Evolutionary conservation across 2,329 filamentous ascomycete species (phyloP).

Genomic region (Pleoardoris graminearum): DNA sequence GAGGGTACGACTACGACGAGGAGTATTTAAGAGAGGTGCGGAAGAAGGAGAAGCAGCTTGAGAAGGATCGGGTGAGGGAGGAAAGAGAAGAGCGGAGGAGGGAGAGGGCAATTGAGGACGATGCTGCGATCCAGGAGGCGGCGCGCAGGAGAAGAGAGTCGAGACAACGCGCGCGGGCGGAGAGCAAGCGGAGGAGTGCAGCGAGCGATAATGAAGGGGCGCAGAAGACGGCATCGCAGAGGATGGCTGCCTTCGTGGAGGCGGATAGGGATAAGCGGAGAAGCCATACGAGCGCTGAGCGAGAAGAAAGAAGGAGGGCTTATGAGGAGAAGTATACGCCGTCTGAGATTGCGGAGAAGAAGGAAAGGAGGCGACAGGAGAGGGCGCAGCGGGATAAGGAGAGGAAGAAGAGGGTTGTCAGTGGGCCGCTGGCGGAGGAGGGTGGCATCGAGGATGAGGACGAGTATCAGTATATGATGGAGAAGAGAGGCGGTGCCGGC

Average conservation of each 20-base stretch:
- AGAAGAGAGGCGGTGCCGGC: slow-evolving; percentile 48
- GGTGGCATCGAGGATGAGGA: slow-evolving; percentile 49
- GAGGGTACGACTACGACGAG: slow-evolving; percentile 47
- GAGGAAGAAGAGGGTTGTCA: slow-evolving; percentile 49
- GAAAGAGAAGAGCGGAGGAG: slow-evolving; percentile 38
- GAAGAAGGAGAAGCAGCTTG: slow-evolving; percentile 40
- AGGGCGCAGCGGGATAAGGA: slow-evolving; percentile 47
- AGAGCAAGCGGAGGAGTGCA: slow-evolving; percentile 18
- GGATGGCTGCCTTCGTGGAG: slow-evolving; percentile 23
- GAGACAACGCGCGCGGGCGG: slow-evolving; percentile 21
- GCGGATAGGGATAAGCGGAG: slow-evolving; percentile 29
- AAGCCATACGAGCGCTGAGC: slow-evolving; percentile 35
- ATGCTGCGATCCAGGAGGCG: slow-evolving; percentile 29
- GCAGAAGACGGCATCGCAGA: slow-evolving; percentile 23
- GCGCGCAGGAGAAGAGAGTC: slow-evolving; percentile 20
- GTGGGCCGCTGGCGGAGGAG: slow-evolving; percentile 53
- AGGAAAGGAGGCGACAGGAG: slow-evolving; percentile 47
- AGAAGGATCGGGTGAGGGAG: slow-evolving; percentile 39
- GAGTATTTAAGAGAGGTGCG: slow-evolving; percentile 44
- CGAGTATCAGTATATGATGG: slow-evolving; percentile 42
- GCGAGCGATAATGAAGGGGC: slow-evolving; percentile 18
- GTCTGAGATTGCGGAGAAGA: slow-evolving; percentile 44
- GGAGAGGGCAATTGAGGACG: slow-evolving; percentile 24
- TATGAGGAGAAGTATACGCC: slow-evolving; percentile 42
- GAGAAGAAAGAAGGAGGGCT: slow-evolving; percentile 32